phyloP scores from a whole-genome alignment of 768 basidiomycete species.

The Sutorius australiensis region DNA sequence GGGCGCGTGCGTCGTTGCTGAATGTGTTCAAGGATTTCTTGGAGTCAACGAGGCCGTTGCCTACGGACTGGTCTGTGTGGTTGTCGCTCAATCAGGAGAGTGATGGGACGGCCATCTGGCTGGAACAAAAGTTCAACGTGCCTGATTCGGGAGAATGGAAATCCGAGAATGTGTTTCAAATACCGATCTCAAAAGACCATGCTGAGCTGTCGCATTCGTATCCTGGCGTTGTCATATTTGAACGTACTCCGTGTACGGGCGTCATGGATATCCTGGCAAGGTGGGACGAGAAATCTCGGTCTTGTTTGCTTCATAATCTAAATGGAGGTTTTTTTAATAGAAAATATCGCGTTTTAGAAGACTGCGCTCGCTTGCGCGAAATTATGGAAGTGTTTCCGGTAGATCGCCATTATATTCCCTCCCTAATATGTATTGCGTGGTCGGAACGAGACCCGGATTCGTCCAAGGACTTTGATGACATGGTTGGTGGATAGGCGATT shows the following conservation, averaged over 20 bases:
- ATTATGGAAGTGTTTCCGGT: constrained; percentile 51
- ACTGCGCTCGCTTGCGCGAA: constrained; percentile 67
- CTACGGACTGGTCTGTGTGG: constrained; percentile 60
- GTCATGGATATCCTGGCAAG: constrained; percentile 62
- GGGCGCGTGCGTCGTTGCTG: constrained; percentile 73
- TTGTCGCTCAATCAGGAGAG: constrained; percentile 69
- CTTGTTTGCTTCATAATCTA: background rate
- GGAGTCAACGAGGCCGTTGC: constrained; percentile 32
- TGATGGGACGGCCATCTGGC: constrained; percentile 77
- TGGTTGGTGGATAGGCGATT: constrained; percentile 42
- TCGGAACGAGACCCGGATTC: constrained; percentile 39
- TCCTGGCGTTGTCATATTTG: constrained; percentile 73
- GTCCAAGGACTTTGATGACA: constrained; percentile 50
- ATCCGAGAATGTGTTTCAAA: constrained; percentile 56
- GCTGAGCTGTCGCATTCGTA: constrained; percentile 27
- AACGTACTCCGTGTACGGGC: constrained; percentile 65
- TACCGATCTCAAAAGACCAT: constrained; percentile 36
- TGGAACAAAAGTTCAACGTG: constrained; percentile 72
- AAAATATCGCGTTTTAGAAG: constrained; percentile 69
- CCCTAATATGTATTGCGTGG: constrained; percentile 62
- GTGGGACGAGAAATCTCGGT: constrained; percentile 33
- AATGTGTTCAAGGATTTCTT: constrained; percentile 33
- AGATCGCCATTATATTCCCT: constrained; percentile 58
- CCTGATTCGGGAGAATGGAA: constrained; percentile 62
- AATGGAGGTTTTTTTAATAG: constrained; percentile 30